Percentiles rank a stretch among this genome's conserved stretches.
These are phyloP conservation scores for Lentinula lateritia DNA, from an alignment of 768 basidiomycete genomes.

Conservation along the genomic window DNA sequence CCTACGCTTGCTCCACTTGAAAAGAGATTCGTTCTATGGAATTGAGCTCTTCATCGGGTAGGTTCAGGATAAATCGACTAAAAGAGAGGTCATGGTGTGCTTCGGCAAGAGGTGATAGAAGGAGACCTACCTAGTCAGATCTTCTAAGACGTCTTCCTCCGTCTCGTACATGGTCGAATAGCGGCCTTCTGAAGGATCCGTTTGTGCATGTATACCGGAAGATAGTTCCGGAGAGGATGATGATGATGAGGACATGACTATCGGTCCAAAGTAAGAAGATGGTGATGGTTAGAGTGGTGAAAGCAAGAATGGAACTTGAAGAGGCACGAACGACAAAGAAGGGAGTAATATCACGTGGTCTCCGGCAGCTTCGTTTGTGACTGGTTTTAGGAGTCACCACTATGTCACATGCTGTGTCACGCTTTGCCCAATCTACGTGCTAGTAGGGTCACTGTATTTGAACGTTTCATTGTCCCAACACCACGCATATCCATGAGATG, in stretches of 20 bases:
- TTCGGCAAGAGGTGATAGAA: slow-evolving; percentile 7
- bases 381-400: too few relatives aligned
- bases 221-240: slow-evolving; percentile 75
- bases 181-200: slow-evolving; percentile 27
- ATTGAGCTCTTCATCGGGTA: slow-evolving; percentile 88
- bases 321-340: neutral
- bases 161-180: slow-evolving; percentile 69
- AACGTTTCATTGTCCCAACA: neutral
- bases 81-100: slow-evolving; percentile 1
- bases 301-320: neutral
- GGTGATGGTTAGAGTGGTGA: slow-evolving; percentile 12
- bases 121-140: slow-evolving; percentile 72
- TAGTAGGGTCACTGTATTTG: neutral
- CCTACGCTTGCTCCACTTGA: slow-evolving; percentile 98
- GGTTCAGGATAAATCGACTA: slow-evolving; percentile 94
- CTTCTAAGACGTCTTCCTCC: slow-evolving; percentile 84
- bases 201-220: slow-evolving; percentile 27
- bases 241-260: slow-evolving; percentile 67
- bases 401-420: neutral
- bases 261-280: slow-evolving; percentile 18
- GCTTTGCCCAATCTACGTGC: neutral
- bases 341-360: neutral
- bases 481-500: neutral
- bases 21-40: slow-evolving; percentile 94
- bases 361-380: neutral